Evolutionary conservation across 2,329 filamentous ascomycete species (phyloP).

Genomic region (Stromatinia cepivora): DNA sequence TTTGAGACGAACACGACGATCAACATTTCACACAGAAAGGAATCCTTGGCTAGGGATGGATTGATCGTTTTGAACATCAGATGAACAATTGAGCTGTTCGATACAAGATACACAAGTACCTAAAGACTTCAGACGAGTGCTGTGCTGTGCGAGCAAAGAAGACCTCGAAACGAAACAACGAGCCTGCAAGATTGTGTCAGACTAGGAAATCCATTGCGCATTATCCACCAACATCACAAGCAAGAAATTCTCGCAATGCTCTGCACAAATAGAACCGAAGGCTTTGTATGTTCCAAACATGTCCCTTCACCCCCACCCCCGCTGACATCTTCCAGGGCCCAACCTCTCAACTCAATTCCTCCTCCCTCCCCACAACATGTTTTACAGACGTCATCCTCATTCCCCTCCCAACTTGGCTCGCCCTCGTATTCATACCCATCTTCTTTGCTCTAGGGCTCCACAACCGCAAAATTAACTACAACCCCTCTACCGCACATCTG

Average conservation of each 20-base stretch:
- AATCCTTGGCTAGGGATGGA: constrained; percentile 4
- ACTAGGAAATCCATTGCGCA: background rate
- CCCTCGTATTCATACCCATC: constrained; percentile 36
- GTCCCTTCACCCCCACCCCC: background rate
- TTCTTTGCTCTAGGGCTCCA: constrained; percentile 32
- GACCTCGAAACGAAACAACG: background rate
- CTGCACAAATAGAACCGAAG: constrained; percentile 40
- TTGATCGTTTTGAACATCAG: constrained; percentile 4
- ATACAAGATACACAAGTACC: constrained; percentile 4
- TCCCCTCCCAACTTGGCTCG: constrained; percentile 42
- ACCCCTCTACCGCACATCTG: constrained; percentile 33
- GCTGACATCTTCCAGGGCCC: constrained; percentile 37
- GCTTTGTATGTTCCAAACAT: constrained; percentile 37
- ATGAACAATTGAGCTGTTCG: background rate
- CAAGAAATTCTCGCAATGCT: constrained; percentile 22
- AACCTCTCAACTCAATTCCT: constrained; percentile 39
- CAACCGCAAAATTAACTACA: constrained; percentile 30
- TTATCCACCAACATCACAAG: background rate
- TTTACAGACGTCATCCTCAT: constrained; percentile 42
- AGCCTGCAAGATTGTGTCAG: background rate
- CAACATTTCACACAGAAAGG: background rate
- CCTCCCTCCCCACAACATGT: constrained; percentile 42
- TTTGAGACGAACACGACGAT: constrained; percentile 7
- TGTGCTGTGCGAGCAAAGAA: constrained; percentile 1
- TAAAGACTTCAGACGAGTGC: background rate